Base-by-base conservation (phyloP, 805 yeast species). In the Metschnikowia borealis region DNA sequence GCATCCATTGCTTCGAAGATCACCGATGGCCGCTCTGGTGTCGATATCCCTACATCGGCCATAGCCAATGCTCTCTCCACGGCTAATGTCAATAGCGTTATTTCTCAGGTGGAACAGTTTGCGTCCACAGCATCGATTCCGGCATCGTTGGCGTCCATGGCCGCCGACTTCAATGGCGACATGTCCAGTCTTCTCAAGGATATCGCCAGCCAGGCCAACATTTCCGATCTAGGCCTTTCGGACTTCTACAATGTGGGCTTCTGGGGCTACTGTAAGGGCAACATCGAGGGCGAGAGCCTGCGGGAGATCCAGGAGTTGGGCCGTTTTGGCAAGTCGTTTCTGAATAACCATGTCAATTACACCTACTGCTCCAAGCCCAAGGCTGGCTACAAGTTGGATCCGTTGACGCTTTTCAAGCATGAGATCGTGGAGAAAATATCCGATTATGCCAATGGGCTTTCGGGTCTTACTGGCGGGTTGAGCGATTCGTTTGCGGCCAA, bases 321-420 rank as follows among this genome's bases (percentile, higher is more conserved):
- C 7, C 15, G 23, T 11, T 50, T 58, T 14, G 56, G 59, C 20
- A 52, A 52, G 34, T 55, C 58, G 11, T 68, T 72, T 48, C 59
- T 61, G 34, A 64, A 67, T 55, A 52, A 59, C 15, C 59, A 67
- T 10, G 62, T 69, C 23, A 67, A 70, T 45, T 71, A 73, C 55
- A 69, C 74, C 3, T 70, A 70, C 62, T 87, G 95, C 65, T 68
- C 79, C 14, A 59, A 71, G 8, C 81, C 91, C 18, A 65, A 71
- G 50, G 71, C 80, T 2, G 81, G 81, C 55, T 87, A 74, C 64
- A 65, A 71, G 52, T 78, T 87, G 58, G 79, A 84, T 60, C 83
- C 87, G 1, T 65, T 75, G 38, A 57, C 54, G 2, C 53, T 73
- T 5, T 51, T 73, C 46, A 68, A 64, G 48, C 49, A 56, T 21